A percentile compares a stretch with the other conserved stretches of the same genome.
Evolutionary conservation across 2,329 filamentous ascomycete species (phyloP).

Genomic region (Diaporthe citriasiana): DNA sequence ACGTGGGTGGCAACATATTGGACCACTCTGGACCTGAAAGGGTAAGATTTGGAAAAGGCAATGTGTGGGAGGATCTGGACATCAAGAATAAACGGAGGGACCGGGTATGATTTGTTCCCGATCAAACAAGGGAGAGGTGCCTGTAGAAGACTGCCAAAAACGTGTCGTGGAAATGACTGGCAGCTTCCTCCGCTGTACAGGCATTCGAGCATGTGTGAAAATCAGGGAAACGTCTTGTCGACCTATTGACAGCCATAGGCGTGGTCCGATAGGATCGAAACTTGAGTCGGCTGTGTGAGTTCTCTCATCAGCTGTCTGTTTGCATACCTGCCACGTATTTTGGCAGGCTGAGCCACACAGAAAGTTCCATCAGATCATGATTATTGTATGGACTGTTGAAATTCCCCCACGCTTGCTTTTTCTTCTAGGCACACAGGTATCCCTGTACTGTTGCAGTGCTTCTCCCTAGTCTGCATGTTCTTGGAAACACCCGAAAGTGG

Average conservation of each 20-base stretch:
- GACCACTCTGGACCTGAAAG: neutral
- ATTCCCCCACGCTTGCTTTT: neutral
- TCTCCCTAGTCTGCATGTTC: neutral
- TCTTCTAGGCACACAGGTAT: neutral
- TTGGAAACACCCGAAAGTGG: constrained; percentile 1
- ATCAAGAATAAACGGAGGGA: neutral
- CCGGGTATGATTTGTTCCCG: neutral
- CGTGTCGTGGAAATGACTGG: neutral
- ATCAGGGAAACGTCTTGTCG: neutral
- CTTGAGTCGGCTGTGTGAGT: neutral
- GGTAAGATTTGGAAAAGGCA: neutral
- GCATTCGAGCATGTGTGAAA: neutral
- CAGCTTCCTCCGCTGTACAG: neutral
- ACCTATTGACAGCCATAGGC: neutral
- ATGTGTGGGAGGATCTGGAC: neutral
- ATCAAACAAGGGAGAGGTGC: neutral
- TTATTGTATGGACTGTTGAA: neutral
- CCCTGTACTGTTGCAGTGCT: neutral
- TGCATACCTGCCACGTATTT: neutral
- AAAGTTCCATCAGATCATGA: neutral
- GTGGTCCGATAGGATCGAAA: neutral
- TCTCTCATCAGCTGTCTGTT: neutral
- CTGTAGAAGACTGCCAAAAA: neutral
- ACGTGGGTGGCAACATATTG: constrained; percentile 22
- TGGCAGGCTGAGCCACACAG: neutral